A percentile compares a stretch with the other conserved stretches of the same genome.
These are phyloP conservation scores for Pseudopithomyces chartarum DNA, from an alignment of 2,329 filamentous ascomycete genomes.

Conservation along the genomic window DNA sequence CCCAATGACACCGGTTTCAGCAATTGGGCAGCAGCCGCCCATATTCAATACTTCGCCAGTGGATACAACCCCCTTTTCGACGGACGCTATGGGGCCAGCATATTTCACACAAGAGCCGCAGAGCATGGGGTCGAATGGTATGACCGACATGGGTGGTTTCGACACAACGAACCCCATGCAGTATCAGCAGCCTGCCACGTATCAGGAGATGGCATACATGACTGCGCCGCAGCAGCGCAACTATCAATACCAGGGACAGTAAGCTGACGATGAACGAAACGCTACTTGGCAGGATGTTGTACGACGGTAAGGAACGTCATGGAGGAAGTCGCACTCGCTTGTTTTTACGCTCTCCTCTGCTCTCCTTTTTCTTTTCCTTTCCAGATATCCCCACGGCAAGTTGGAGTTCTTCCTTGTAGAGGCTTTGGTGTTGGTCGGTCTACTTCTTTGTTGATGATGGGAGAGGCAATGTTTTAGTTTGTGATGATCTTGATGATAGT, in stretches of 20 bases:
- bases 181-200: slow-evolving; percentile 34
- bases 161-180: slow-evolving; percentile 33
- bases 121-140: slow-evolving; percentile 22
- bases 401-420: slow-evolving; percentile 14
- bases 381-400: slow-evolving; percentile 17
- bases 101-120: slow-evolving; percentile 42
- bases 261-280: slow-evolving; percentile 6
- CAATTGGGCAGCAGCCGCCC: slow-evolving; percentile 27
- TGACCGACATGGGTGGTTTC: slow-evolving; percentile 28
- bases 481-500: slow-evolving; percentile 10
- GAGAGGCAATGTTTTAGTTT: background rate
- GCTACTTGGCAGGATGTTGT: slow-evolving; percentile 1
- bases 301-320: background rate
- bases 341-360: slow-evolving; percentile 10
- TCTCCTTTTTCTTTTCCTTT: slow-evolving; percentile 5
- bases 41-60: slow-evolving; percentile 45
- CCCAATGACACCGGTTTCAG: slow-evolving; percentile 35
- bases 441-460: background rate
- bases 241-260: slow-evolving; percentile 38
- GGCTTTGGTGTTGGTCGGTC: background rate
- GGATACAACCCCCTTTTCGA: slow-evolving; percentile 37
- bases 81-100: slow-evolving; percentile 21
- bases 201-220: slow-evolving; percentile 41
- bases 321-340: slow-evolving; percentile 4
- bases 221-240: slow-evolving; percentile 34